phyloP scores from a whole-genome alignment of 2,329 filamentous ascomycete genomes.

The Chaetomium strumarium region DNA sequence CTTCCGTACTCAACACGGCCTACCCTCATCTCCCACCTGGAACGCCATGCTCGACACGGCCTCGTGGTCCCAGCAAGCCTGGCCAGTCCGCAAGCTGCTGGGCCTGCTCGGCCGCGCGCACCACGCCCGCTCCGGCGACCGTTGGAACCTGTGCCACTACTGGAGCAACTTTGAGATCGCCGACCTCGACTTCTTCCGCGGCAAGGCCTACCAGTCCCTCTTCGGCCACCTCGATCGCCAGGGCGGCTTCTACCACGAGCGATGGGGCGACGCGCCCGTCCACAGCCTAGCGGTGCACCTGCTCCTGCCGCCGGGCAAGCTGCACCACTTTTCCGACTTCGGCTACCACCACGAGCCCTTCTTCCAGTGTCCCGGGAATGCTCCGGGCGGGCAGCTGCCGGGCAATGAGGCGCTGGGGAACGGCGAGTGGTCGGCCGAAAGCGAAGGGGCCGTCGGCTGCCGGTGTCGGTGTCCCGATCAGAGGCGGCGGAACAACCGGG shows the following conservation, averaged over 20 bases:
- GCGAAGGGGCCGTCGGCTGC: constrained; percentile 35
- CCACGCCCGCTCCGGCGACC: constrained; percentile 34
- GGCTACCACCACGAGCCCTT: constrained; percentile 37
- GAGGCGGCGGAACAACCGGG: constrained; percentile 17
- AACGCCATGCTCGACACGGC: constrained; percentile 35
- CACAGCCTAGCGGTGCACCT: constrained; percentile 40
- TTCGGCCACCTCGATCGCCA: constrained; percentile 37
- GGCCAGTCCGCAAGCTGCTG: constrained; percentile 34
- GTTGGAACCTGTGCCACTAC: constrained; percentile 41
- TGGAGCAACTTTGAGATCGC: constrained; percentile 46
- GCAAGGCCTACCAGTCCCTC: constrained; percentile 36
- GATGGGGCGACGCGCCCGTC: constrained; percentile 42
- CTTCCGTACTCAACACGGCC: constrained; percentile 33
- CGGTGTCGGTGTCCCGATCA: constrained; percentile 32
- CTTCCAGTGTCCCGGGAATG: constrained; percentile 34
- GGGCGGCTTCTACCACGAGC: constrained; percentile 40
- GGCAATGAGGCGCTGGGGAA: constrained; percentile 29
- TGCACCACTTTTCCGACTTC: constrained; percentile 41
- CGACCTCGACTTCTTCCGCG: constrained; percentile 40
- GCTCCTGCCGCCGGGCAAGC: constrained; percentile 35
- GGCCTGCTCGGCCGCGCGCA: constrained; percentile 28
- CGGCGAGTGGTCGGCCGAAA: constrained; percentile 27
- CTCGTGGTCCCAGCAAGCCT: constrained; percentile 30
- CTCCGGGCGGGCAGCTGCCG: constrained; percentile 32
- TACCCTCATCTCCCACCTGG: constrained; percentile 35